Conservation (phyloP, 371 early-diverging fungal genomes). For the Rhizopus microsporus region DNA sequence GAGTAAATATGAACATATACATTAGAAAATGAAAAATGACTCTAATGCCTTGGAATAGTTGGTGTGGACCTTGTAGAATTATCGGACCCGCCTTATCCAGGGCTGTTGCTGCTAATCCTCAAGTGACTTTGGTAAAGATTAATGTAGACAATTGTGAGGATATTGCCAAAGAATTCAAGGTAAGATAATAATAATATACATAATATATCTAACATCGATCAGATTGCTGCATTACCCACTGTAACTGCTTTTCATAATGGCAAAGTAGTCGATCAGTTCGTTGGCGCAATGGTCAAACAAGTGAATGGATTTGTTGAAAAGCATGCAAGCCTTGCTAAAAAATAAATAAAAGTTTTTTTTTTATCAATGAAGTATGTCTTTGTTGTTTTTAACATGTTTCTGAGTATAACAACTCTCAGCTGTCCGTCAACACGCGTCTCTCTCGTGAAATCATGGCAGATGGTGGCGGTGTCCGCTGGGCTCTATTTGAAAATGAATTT, state of each 20-base stretch:
- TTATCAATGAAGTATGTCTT: not conserved
- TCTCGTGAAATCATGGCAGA: too few relatives aligned
- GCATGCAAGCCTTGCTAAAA: constrained; percentile 30
- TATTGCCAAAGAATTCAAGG: constrained; percentile 62
- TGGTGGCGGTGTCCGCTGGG: too few relatives aligned
- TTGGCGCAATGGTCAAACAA: constrained; percentile 58
- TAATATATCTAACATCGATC: not conserved
- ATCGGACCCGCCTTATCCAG: constrained; percentile 68
- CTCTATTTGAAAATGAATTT: too few relatives aligned
- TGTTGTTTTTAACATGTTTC: too few relatives aligned
- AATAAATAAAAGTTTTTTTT: not conserved
- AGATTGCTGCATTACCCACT: constrained; percentile 76
- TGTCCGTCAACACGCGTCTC: too few relatives aligned
- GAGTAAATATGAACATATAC: constrained; percentile 44
- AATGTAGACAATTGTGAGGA: constrained; percentile 66
- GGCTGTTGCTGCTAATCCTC: constrained; percentile 60
- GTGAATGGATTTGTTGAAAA: constrained; percentile 62
- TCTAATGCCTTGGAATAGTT: constrained; percentile 37
- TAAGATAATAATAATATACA: constrained; percentile 17
- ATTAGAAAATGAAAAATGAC: not conserved
- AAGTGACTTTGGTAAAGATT: constrained; percentile 72
- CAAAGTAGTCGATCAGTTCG: constrained; percentile 61
- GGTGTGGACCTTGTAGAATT: constrained; percentile 85
- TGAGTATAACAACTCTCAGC: too few relatives aligned
- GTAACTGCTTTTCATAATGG: constrained; percentile 72